Percentiles rank a stretch among this genome's conserved stretches.
These are phyloP conservation scores for Euphorbia lathyris DNA, from an alignment of 345 rosid genomes.

Conservation along the genomic window DNA sequence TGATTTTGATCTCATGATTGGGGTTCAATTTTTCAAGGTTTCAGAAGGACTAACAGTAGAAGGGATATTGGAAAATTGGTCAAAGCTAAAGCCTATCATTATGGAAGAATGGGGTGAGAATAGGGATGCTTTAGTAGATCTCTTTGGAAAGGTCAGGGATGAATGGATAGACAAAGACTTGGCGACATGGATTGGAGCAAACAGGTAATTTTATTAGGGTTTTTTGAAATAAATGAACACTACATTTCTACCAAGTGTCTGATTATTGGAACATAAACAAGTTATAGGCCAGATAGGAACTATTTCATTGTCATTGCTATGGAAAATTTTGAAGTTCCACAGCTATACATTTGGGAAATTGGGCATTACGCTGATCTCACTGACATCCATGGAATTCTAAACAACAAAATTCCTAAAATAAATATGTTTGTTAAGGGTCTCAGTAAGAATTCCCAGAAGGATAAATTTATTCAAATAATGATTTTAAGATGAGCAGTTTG, in stretches of 20 bases:
- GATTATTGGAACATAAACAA: background rate
- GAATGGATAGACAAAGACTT: slow-evolving; percentile 80
- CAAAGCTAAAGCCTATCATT: slow-evolving; percentile 67
- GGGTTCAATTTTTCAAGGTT: slow-evolving; percentile 46
- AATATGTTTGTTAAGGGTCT: background rate
- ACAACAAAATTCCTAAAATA: background rate
- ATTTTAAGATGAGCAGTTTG: background rate
- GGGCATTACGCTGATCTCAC: background rate
- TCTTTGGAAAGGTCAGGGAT: slow-evolving; percentile 87
- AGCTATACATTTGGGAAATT: background rate
- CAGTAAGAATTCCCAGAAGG: background rate
- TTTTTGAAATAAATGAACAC: slow-evolving; percentile 2
- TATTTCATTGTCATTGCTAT: background rate
- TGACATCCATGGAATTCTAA: background rate
- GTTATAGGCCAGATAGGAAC: background rate
- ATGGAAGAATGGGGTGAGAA: slow-evolving; percentile 84
- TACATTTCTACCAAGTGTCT: background rate
- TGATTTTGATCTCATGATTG: slow-evolving; percentile 16
- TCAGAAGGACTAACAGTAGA: slow-evolving; percentile 69
- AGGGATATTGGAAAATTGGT: slow-evolving; percentile 71
- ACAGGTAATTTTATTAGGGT: slow-evolving; percentile 47
- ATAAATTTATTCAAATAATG: background rate
- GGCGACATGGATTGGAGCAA: slow-evolving; percentile 88
- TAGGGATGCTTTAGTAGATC: slow-evolving; percentile 57
- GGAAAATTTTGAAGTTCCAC: background rate